phyloP scores from a whole-genome alignment of 1,284 basidiomycete species.

The Pseudomicrostroma phylloplanum region DNA sequence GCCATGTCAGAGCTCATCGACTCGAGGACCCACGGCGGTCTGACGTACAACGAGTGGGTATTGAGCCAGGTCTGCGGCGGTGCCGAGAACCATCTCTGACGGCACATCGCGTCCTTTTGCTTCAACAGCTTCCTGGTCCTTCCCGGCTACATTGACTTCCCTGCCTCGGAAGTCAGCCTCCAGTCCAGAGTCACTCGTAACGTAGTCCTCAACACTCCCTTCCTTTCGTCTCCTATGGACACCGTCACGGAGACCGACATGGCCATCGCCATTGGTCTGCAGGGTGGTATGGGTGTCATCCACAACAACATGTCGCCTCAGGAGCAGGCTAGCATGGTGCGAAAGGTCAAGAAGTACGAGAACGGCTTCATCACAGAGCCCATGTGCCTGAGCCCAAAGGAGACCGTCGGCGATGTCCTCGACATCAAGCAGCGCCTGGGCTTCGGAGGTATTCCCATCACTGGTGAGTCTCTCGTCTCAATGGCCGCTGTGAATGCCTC shows the following conservation, averaged over 20 bases:
- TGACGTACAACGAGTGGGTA: conserved; percentile 68
- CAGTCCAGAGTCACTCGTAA: conserved; percentile 86
- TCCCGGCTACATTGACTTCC: conserved; percentile 95
- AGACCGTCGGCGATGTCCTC: conserved; percentile 80
- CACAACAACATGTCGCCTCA: conserved; percentile 90
- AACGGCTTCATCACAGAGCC: conserved; percentile 98
- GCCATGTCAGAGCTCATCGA: conserved; percentile 82
- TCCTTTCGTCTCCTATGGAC: conserved; percentile 98
- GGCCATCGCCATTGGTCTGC: conserved; percentile 63
- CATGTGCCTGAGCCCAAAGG: conserved; percentile 65
- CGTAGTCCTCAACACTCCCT: conserved; percentile 87
- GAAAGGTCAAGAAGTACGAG: conserved; percentile 88
- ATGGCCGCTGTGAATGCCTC: neutral
- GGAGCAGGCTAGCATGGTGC: conserved; percentile 91
- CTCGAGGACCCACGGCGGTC: conserved; percentile 76
- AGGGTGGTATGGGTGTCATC: conserved; percentile 96
- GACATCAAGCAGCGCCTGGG: conserved; percentile 87
- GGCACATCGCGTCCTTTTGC: neutral
- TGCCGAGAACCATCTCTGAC: conserved; percentile 3
- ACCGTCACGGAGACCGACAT: conserved; percentile 96
- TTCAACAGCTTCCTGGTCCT: conserved; percentile 50
- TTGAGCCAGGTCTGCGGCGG: neutral
- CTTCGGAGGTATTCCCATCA: conserved; percentile 96
- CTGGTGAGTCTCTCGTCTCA: conserved; percentile 61
- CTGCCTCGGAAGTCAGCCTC: conserved; percentile 70